Evolutionary conservation across 371 early-diverging fungal species (phyloP), one percentile per base, ranked within the genome.

Genomic region (Haplosporangium sp.): DNA sequence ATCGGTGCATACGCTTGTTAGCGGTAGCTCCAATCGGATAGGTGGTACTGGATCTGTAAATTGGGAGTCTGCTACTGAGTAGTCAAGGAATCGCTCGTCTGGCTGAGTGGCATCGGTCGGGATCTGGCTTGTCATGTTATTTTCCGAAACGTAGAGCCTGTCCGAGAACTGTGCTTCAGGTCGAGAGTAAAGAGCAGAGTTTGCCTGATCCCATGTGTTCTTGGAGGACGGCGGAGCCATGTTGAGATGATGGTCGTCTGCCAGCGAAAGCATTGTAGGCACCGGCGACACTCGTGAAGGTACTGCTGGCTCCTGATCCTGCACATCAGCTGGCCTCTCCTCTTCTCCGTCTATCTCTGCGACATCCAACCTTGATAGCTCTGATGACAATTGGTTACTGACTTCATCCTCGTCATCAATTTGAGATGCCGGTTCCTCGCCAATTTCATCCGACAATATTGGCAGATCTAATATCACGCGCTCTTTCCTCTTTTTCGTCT

Each of bases 91-190:
- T 18, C 51, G 43, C 13, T 68, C 69, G 36, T 79, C 79, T 21
- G 79, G 79, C 46, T 72, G 73, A 4, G 79, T 79, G 18, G 53
- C 55, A n/a, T 79, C 79, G 10, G 79, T 79, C 56, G 48, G 62
- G 9, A 61, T 13, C n/a, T 68, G 79, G 40, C 69, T 79, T 7
- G 65, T 29, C 3, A 23, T 6, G 37, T 69, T 56, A 43, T 50
- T 11, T 21, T 69, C 65, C 11, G 65, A 72, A 1, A 20, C 40
- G 1, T 16, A 60, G 5, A 23, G 16, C 37, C 40, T 56, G 14
- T 67, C 56, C 14, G 60, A 53, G 9, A 21, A 20, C 41, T 50
- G 64, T 3, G 42, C 18, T 10, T 46, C 46, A 12, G 40, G 55
- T 55, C 29, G 50, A 20, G 13, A 38, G 8, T 36, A 20, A 18